A percentile compares a stretch with the other conserved stretches of the same genome.
phyloP scores from a whole-genome alignment of 345 rosid genomes.

The Geranium brycei region DNA sequence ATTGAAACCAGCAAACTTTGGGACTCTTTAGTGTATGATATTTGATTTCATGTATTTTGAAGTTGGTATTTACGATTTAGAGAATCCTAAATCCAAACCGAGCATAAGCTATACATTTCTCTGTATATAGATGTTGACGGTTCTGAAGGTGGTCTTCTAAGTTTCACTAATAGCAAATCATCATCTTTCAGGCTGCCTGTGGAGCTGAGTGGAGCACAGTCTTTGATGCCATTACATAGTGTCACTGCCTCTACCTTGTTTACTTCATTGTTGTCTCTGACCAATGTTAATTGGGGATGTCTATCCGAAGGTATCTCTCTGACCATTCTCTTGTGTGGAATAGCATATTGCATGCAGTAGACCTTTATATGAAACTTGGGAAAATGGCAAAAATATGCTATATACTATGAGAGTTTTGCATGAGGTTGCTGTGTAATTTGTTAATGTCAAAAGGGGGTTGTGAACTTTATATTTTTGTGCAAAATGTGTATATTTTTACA shows the following conservation, averaged over 20 bases:
- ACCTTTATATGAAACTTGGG: too few relatives aligned
- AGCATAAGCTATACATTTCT: not conserved
- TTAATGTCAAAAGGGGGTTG: too few relatives aligned
- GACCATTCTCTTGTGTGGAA: not conserved
- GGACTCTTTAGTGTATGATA: not conserved
- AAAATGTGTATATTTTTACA: too few relatives aligned
- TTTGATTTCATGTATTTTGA: not conserved
- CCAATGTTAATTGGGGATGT: slow-evolving; percentile 65
- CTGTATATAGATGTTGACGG: not conserved
- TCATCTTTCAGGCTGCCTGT: slow-evolving; percentile 43
- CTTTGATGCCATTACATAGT: slow-evolving; percentile 71
- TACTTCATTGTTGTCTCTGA: slow-evolving; percentile 71
- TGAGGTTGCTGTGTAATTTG: too few relatives aligned
- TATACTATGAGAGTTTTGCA: too few relatives aligned
- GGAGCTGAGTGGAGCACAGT: slow-evolving; percentile 61
- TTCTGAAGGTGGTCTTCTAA: not conserved
- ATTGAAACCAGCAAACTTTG: not conserved
- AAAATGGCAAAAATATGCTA: too few relatives aligned
- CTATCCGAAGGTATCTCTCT: slow-evolving; percentile 62
- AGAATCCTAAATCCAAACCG: too few relatives aligned
- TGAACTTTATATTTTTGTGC: too few relatives aligned
- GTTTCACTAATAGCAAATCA: not conserved
- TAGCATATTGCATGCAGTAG: not conserved
- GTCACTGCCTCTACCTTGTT: slow-evolving; percentile 84
- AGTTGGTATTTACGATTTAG: not conserved